These are phyloP conservation scores for Xerocomus spinulosus DNA, from an alignment of 768 basidiomycete species.

Conservation along the genomic window DNA sequence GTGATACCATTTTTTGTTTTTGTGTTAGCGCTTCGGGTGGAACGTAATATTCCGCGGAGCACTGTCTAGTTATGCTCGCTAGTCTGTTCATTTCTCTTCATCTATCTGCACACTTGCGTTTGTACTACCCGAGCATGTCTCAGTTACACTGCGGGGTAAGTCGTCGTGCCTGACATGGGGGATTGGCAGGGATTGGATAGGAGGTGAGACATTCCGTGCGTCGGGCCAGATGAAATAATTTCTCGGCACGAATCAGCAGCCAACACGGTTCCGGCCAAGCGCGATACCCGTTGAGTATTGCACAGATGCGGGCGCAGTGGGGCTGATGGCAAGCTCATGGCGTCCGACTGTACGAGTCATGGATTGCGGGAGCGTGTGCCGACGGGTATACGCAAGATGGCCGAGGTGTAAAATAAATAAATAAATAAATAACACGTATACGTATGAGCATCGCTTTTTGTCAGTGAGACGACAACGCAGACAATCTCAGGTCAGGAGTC, in stretches of 20 bases:
- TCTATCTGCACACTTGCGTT: constrained; percentile 4
- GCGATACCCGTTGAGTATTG: too few relatives aligned
- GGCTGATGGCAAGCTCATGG: background rate
- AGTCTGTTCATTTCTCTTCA: constrained; percentile 6
- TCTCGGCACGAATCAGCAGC: too few relatives aligned
- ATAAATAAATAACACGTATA: constrained; percentile 3
- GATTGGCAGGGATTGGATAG: background rate
- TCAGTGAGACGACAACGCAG: constrained; percentile 1
- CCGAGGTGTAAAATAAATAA: constrained; percentile 11
- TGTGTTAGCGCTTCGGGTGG: background rate
- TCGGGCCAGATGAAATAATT: background rate
- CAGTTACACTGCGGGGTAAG: background rate
- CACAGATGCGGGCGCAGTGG: background rate
- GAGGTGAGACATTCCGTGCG: background rate
- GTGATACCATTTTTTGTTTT: constrained; percentile 19
- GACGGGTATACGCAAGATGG: constrained; percentile 8
- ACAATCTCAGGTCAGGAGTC: constrained; percentile 9
- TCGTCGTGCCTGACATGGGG: background rate
- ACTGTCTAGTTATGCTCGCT: constrained; percentile 11
- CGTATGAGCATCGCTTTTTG: constrained; percentile 1
- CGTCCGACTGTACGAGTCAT: background rate
- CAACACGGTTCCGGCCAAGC: too few relatives aligned
- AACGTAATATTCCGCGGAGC: constrained; percentile 5
- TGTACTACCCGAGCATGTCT: too few relatives aligned
- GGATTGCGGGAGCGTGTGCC: constrained; percentile 7